Percentiles rank a stretch among this genome's conserved stretches.
phyloP scores from a whole-genome alignment of 768 basidiomycete species.

The Leccinum obscurum region DNA sequence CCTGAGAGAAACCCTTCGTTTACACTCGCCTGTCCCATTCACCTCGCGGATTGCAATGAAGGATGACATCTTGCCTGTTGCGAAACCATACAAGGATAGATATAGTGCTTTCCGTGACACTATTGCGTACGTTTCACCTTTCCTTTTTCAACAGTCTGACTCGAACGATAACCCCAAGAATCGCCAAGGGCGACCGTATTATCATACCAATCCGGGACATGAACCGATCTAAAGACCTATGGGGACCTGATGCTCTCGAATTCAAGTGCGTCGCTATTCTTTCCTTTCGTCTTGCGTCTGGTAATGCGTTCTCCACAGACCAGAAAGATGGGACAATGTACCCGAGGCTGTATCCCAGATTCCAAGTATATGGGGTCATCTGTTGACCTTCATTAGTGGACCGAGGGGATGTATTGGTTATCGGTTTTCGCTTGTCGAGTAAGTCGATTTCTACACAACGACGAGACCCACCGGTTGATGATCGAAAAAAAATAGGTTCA shows the following conservation, averaged over 20 bases:
- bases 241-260: constrained; percentile 63
- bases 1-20: constrained; percentile 57
- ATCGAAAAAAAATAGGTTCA: neutral
- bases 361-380: constrained; percentile 62
- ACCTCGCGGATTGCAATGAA: constrained; percentile 44
- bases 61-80: constrained; percentile 55
- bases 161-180: constrained; percentile 21
- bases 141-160: neutral
- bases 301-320: neutral
- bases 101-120: constrained; percentile 40
- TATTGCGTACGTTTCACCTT: constrained; percentile 34
- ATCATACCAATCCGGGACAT: constrained; percentile 52
- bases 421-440: constrained; percentile 63
- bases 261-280: constrained; percentile 45
- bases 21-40: constrained; percentile 50
- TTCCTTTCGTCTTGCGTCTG: neutral
- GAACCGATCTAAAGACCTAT: constrained; percentile 52
- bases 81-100: constrained; percentile 43
- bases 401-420: constrained; percentile 68
- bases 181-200: constrained; percentile 47
- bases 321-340: constrained; percentile 51
- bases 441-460: constrained; percentile 17
- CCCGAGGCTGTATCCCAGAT: constrained; percentile 45
- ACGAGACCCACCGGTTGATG: neutral
- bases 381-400: constrained; percentile 64